These are phyloP conservation scores for Gossypium anomalum DNA, from an alignment of 345 rosid genomes.

Conservation along the genomic window DNA sequence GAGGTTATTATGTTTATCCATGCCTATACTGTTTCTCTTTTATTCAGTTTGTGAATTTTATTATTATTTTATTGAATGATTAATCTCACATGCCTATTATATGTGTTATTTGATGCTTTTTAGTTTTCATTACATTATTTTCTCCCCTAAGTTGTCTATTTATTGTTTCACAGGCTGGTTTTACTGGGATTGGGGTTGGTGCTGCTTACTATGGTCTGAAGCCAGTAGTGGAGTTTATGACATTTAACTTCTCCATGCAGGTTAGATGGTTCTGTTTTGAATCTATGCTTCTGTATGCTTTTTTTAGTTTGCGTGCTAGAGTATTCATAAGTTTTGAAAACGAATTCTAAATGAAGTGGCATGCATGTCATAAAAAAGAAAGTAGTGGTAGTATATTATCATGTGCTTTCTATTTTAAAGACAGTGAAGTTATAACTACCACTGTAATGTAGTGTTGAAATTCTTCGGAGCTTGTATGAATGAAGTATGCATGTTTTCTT, in stretches of 20 bases:
- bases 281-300: neutral
- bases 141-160: conserved; percentile 11
- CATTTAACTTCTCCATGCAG: conserved; percentile 94
- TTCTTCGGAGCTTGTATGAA: neutral
- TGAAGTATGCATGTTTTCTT: conserved; percentile 8
- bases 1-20: conserved; percentile 45
- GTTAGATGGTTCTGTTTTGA: conserved; percentile 24
- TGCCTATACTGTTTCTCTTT: neutral
- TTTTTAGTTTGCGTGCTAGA: neutral
- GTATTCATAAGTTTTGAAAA: neutral
- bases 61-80: neutral
- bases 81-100: neutral
- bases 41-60: neutral
- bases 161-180: conserved; percentile 61
- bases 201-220: conserved; percentile 86
- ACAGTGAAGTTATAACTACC: neutral
- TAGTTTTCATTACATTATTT: neutral
- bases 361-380: neutral
- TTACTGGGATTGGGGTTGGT: conserved; percentile 95
- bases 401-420: neutral
- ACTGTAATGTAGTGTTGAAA: neutral
- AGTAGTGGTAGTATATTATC: neutral
- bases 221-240: conserved; percentile 92
- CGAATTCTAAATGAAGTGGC: neutral
- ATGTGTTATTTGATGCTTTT: neutral